Percentiles rank a stretch among this genome's conserved stretches.
phyloP scores from a whole-genome alignment of 2,329 filamentous ascomycete species.

The Escovopsis sp. region DNA sequence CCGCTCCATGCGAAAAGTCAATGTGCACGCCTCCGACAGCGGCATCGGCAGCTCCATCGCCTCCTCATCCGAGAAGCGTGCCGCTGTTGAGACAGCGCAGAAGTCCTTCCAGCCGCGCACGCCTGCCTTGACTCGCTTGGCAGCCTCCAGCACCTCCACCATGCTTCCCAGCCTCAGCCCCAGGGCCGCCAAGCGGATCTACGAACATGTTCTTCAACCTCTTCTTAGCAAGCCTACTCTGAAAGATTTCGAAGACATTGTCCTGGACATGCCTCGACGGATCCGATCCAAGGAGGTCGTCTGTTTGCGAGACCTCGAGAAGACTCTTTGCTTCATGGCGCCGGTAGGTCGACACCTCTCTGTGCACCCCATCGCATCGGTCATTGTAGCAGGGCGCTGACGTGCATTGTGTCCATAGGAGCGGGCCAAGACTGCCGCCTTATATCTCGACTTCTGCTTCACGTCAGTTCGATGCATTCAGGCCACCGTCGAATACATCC shows the following conservation, averaged over 20 bases:
- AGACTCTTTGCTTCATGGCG: conserved; percentile 79
- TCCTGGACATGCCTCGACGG: conserved; percentile 62
- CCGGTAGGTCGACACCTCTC: conserved; percentile 58
- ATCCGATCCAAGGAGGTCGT: conserved; percentile 76
- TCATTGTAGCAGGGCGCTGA: too few species aligned
- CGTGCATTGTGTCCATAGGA: conserved; percentile 60
- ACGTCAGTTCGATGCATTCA: conserved; percentile 82
- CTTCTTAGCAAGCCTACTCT: conserved; percentile 59
- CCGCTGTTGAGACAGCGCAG: conserved; percentile 27
- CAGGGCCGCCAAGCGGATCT: conserved; percentile 61
- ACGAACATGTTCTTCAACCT: conserved; percentile 63
- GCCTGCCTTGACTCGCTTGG: conserved; percentile 49
- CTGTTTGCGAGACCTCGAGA: conserved; percentile 86
- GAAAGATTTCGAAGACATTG: conserved; percentile 67
- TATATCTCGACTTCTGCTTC: conserved; percentile 80
- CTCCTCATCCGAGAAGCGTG: conserved; percentile 39
- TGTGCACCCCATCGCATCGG: too few species aligned
- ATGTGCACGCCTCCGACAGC: conserved; percentile 70
- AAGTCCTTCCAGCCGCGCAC: conserved; percentile 19
- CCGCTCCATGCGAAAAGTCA: conserved; percentile 38
- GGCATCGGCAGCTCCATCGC: conserved; percentile 73
- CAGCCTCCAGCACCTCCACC: conserved; percentile 31
- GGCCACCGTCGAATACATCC: conserved; percentile 72
- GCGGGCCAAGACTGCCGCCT: conserved; percentile 52
- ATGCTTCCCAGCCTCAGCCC: conserved; percentile 48